Evolutionary conservation across 1,284 basidiomycete genomes (phyloP).

Genomic region (Fomitopsis schrenkii): DNA sequence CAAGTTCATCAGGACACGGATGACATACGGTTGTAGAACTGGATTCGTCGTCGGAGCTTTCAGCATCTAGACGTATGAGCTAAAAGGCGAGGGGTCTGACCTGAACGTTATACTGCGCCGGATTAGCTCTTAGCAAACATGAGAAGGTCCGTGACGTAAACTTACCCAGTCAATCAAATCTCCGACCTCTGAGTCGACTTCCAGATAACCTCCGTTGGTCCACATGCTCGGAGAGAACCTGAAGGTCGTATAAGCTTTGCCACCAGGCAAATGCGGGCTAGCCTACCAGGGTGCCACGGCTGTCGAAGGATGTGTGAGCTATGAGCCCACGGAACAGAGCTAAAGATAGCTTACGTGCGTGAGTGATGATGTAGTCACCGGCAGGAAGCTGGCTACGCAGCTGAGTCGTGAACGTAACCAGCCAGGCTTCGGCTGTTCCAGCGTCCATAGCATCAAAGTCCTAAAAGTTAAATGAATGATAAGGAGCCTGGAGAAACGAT

Average conservation of each 20-base stretch:
- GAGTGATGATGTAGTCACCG: conserved; percentile 32
- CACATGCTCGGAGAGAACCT: conserved; percentile 51
- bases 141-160: neutral
- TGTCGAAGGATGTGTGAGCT: conserved; percentile 5
- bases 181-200: conserved; percentile 51
- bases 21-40: conserved; percentile 65
- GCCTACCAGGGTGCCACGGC: conserved; percentile 48
- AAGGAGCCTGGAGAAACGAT: no score
- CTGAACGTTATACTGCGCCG: conserved; percentile 43
- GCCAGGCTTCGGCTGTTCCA: conserved; percentile 37
- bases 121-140: neutral
- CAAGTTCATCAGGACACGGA: neutral
- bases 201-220: conserved; percentile 60
- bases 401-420: conserved; percentile 40
- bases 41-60: conserved; percentile 8
- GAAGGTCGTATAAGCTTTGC: neutral
- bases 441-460: conserved; percentile 43
- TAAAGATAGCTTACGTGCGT: conserved; percentile 28
- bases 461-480: conserved; percentile 20
- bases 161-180: conserved; percentile 36
- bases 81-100: conserved; percentile 18
- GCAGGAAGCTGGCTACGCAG: conserved; percentile 30
- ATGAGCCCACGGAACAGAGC: neutral
- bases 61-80: neutral
- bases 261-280: neutral